A percentile compares a stretch with the other conserved stretches of the same genome.
Evolutionary conservation across 805 yeast genomes (phyloP).

Genomic region (Sugiyamaella valdiviana): DNA sequence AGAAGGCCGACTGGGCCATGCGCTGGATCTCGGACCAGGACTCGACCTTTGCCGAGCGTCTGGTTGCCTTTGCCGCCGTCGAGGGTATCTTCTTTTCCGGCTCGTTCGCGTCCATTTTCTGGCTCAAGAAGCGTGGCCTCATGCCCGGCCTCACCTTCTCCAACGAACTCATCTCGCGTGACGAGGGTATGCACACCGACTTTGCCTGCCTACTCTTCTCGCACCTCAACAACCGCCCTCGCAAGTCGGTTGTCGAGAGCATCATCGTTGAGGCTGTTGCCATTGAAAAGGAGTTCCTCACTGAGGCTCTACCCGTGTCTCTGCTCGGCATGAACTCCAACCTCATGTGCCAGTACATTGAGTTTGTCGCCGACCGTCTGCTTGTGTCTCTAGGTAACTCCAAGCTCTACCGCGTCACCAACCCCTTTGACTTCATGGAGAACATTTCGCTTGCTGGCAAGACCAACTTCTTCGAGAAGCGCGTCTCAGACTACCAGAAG

Average conservation of each 20-base stretch:
- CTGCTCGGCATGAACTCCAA: slow-evolving; percentile 91
- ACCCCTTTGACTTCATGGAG: slow-evolving; percentile 99
- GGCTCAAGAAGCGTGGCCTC: slow-evolving; percentile 98
- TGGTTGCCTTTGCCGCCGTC: slow-evolving; percentile 97
- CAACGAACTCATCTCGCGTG: slow-evolving; percentile 95
- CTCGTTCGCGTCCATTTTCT: slow-evolving; percentile 95
- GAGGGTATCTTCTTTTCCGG: slow-evolving; percentile 99
- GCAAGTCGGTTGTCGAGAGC: slow-evolving; percentile 66
- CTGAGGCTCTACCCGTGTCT: slow-evolving; percentile 90
- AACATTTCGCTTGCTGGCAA: slow-evolving; percentile 97
- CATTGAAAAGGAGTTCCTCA: slow-evolving; percentile 89
- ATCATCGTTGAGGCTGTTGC: slow-evolving; percentile 92
- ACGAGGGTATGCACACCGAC: slow-evolving; percentile 98
- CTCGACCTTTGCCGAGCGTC: slow-evolving; percentile 89
- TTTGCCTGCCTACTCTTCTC: slow-evolving; percentile 94
- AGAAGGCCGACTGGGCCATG: slow-evolving; percentile 98
- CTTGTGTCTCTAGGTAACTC: slow-evolving; percentile 85
- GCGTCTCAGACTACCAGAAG: slow-evolving; percentile 97
- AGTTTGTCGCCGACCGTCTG: slow-evolving; percentile 94
- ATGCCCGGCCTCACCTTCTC: slow-evolving; percentile 99
- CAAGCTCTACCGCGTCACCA: slow-evolving; percentile 78
- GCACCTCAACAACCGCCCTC: slow-evolving; percentile 86
- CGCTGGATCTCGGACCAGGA: slow-evolving; percentile 90
- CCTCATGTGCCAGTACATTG: slow-evolving; percentile 96
- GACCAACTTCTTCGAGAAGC: slow-evolving; percentile 97